Percentiles rank a stretch among this genome's conserved stretches.
Conservation (phyloP, 352 stramenopile genomes). For the Phytophthora litchii region DNA sequence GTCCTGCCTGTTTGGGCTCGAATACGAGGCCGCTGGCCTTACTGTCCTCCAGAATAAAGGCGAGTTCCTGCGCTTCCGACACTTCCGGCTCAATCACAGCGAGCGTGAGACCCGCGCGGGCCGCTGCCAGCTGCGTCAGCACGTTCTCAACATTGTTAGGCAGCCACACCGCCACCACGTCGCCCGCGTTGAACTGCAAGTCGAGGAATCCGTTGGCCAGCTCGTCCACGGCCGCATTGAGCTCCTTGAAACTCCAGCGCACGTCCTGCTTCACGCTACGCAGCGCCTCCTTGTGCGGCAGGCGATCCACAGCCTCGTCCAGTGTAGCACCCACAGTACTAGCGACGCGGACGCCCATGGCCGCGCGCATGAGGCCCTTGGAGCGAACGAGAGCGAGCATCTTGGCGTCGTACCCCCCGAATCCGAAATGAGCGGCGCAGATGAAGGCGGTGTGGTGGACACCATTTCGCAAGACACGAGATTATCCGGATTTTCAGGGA, state of each 20-base stretch:
- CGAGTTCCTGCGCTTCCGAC: constrained; percentile 74
- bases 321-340: constrained; percentile 73
- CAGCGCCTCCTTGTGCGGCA: constrained; percentile 89
- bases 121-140: constrained; percentile 84
- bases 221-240: constrained; percentile 76
- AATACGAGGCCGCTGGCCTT: constrained; percentile 82
- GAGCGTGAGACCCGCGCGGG: constrained; percentile 82
- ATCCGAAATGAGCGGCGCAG: constrained; percentile 31
- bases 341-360: constrained; percentile 46
- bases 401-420: constrained; percentile 22
- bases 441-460: background rate
- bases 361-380: constrained; percentile 51
- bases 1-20: constrained; percentile 79
- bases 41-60: constrained; percentile 82
- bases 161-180: constrained; percentile 86
- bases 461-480: background rate
- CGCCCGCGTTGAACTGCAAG: constrained; percentile 69
- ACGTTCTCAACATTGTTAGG: constrained; percentile 86
- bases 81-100: constrained; percentile 83
- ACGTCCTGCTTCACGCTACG: constrained; percentile 85
- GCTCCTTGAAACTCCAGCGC: constrained; percentile 87
- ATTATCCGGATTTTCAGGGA: background rate
- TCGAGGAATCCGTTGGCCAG: constrained; percentile 79
- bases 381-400: constrained; percentile 78
- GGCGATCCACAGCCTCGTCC: constrained; percentile 72